Evolutionary conservation across 176 grass and related monocot genomes (phyloP).

Genomic region (bread wheat (Triticum aestivum)): DNA sequence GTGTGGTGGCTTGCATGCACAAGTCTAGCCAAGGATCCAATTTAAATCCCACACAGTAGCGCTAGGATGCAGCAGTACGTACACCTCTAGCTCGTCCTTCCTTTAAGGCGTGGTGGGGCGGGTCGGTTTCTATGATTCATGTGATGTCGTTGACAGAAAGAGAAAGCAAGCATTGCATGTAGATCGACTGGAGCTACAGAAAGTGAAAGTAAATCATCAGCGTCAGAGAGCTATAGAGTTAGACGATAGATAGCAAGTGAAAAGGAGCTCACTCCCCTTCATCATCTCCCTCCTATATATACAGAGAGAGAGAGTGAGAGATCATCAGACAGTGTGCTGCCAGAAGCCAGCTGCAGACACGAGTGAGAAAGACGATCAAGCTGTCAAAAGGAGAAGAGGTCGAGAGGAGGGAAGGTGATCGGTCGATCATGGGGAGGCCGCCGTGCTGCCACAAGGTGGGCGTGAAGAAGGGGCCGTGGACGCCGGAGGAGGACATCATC

Average conservation of each 20-base stretch:
- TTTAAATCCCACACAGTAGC: constrained; percentile 22
- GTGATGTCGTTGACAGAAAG: constrained; percentile 48
- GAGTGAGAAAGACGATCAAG: not conserved
- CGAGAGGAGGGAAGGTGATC: not conserved
- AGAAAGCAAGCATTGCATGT: constrained; percentile 22
- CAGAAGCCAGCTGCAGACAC: not conserved
- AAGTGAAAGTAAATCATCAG: constrained; percentile 41
- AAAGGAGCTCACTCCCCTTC: constrained; percentile 56
- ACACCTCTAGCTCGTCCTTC: constrained; percentile 8
- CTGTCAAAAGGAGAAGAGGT: not conserved
- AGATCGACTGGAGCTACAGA: constrained; percentile 4
- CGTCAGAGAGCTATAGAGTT: constrained; percentile 35
- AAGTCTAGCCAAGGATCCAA: not conserved
- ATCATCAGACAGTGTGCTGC: constrained; percentile 11
- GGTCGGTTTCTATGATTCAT: constrained; percentile 38
- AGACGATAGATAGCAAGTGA: constrained; percentile 49
- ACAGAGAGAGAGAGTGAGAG: not conserved
- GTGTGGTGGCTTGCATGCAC: not conserved
- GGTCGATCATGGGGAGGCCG: constrained; percentile 56
- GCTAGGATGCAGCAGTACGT: not conserved
- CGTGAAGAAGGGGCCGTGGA: constrained; percentile 86
- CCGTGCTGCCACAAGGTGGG: constrained; percentile 77
- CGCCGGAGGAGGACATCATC: constrained; percentile 86
- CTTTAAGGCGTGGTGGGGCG: constrained; percentile 27
- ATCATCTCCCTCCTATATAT: constrained; percentile 24